These are phyloP conservation scores for Aspergillus haitiensis DNA, from an alignment of 495 filamentous ascomycete species.

Conservation along the genomic window DNA sequence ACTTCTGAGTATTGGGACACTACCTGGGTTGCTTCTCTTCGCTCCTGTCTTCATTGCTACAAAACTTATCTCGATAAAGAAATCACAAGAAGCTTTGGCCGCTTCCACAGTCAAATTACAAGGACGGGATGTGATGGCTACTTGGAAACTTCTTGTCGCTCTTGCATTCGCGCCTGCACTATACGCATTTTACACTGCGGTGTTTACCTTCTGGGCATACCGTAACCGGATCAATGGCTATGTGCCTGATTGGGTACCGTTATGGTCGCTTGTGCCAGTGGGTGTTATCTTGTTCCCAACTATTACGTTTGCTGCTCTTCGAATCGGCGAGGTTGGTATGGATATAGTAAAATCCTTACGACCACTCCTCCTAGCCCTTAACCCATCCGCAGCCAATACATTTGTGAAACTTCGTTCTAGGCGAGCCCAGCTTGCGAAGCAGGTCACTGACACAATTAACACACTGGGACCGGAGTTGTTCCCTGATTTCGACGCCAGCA, in stretches of 20 bases:
- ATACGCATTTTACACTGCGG: slow-evolving; percentile 74
- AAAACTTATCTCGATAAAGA: slow-evolving; percentile 86
- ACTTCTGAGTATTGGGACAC: slow-evolving; percentile 73
- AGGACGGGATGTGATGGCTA: slow-evolving; percentile 93
- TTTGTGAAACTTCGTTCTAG: slow-evolving; percentile 74
- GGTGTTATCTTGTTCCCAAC: slow-evolving; percentile 79
- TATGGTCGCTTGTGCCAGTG: slow-evolving; percentile 70
- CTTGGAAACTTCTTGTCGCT: slow-evolving; percentile 95
- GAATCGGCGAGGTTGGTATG: slow-evolving; percentile 96
- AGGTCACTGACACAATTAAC: slow-evolving; percentile 92
- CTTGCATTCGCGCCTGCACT: slow-evolving; percentile 83
- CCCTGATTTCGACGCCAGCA: slow-evolving; percentile 85
- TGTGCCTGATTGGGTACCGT: slow-evolving; percentile 75
- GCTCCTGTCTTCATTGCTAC: slow-evolving; percentile 86
- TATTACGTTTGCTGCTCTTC: slow-evolving; percentile 90
- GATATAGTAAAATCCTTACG: slow-evolving; percentile 94
- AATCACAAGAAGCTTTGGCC: slow-evolving; percentile 86
- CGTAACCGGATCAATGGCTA: slow-evolving; percentile 76
- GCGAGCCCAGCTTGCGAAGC: slow-evolving; percentile 69
- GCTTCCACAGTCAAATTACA: slow-evolving; percentile 93
- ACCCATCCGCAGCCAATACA: slow-evolving; percentile 79
- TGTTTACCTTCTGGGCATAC: slow-evolving; percentile 76
- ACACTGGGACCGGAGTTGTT: slow-evolving; percentile 94
- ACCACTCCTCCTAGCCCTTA: slow-evolving; percentile 84
- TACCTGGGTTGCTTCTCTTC: slow-evolving; percentile 87